Evolutionary conservation across 805 yeast genomes (phyloP), one percentile per base, ranked within the genome.

Genomic region (Sugiyamaella floridensis): DNA sequence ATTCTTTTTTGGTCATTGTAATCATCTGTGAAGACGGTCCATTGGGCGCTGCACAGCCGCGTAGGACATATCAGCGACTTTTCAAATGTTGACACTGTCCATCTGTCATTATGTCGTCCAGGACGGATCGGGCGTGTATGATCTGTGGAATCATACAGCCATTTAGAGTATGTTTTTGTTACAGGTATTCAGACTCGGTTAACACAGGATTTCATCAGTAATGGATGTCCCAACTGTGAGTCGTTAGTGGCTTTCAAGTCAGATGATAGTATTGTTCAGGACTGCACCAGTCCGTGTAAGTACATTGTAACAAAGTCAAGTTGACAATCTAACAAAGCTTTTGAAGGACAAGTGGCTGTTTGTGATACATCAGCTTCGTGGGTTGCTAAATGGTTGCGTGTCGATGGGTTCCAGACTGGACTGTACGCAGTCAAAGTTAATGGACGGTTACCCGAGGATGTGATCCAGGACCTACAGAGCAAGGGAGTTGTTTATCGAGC

Each of bases 221-320:
- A 81, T 16, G 98, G 98, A 6, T 92, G 99, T 70, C 98, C 99
- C 12, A 92, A 92, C 75, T 92, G 99, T 72, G 98, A 89, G 63
- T 82, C 90, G 50, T 81, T 92, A 28, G 76, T 92, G 63, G 89
- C 86, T 59, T 81, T 78, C 63, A 78, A 76, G 47, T 85, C 82
- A 63, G 97, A 93, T 63, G 95, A 89, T 49, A 82, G 85, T 16
- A 80, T 88, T 40, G 86, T 86, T 48, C 85, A 83, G 65, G 96
- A 89, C 64, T 89, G 96, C 68, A 93, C 98, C 5, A 89, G 97
- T 16, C 98, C 98, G 41, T 82, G 71, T 67, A 60, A 51, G 71
- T 56, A 12, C 11, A 15, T 26, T 4, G 37, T 11, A 19, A 2
- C 20, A 12, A 14, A 16, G 14, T 10, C 3, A 2, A 32, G 37